Evolutionary conservation across 441 rosid species (phyloP).

Genomic region (Aleurites moluccanus): DNA sequence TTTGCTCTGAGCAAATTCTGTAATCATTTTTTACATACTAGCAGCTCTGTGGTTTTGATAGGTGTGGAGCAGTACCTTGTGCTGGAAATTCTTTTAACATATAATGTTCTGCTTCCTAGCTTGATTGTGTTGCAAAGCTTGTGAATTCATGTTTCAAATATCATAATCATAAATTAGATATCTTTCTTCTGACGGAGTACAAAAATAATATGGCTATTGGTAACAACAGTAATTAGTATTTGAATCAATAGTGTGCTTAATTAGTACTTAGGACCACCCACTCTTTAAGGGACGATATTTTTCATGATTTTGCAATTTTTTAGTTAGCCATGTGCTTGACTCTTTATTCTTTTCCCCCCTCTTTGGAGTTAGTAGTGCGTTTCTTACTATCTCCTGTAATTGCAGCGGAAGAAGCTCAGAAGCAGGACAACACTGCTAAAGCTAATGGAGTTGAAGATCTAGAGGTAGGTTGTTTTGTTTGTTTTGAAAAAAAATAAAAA

Average conservation of each 20-base stretch:
- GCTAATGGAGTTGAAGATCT: conserved; percentile 36
- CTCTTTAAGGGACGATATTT: neutral
- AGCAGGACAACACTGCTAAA: conserved; percentile 35
- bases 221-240: neutral
- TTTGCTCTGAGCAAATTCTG: neutral
- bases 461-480: conserved; percentile 29
- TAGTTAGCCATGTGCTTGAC: neutral
- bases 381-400: neutral
- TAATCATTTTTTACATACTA: neutral
- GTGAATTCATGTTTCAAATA: neutral
- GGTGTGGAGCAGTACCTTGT: neutral
- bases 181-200: neutral
- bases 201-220: too few species aligned
- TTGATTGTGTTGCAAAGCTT: neutral
- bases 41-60: neutral
- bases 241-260: neutral
- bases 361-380: neutral
- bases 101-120: neutral
- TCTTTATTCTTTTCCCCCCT: neutral
- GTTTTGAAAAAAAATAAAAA: too few species aligned
- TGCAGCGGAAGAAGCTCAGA: conserved; percentile 39
- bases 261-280: neutral
- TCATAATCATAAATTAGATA: neutral
- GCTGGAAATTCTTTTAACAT: neutral
- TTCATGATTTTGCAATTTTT: neutral